phyloP scores from a whole-genome alignment of 257 asterid species.

The Solanum paucissectum region DNA sequence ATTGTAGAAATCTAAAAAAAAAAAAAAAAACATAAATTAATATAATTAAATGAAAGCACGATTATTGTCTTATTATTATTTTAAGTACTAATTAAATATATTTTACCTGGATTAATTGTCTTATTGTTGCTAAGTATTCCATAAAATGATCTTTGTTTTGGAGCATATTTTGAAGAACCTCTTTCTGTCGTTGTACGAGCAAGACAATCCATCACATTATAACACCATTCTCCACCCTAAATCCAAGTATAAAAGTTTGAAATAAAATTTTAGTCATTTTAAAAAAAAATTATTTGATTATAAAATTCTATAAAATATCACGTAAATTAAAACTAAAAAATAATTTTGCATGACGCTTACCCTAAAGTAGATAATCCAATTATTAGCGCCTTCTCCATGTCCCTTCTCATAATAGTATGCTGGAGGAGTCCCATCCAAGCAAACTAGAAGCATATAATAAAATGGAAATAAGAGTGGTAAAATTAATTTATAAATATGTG shows the following conservation, averaged over 20 bases:
- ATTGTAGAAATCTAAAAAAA: constrained; percentile 70
- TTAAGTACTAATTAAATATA: background rate
- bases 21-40: background rate
- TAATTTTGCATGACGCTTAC: background rate
- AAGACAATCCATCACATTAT: background rate
- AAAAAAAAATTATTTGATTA: background rate
- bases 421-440: constrained; percentile 5
- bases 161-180: constrained; percentile 1
- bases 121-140: background rate
- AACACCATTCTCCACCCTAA: constrained; percentile 10
- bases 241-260: background rate
- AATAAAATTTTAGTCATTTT: background rate
- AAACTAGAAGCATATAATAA: background rate
- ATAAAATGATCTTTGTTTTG: background rate
- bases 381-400: background rate
- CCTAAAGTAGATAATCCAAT: constrained; percentile 1
- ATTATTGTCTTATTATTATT: background rate
- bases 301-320: background rate
- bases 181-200: background rate
- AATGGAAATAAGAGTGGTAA: background rate
- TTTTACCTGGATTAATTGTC: constrained; percentile 1
- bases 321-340: background rate
- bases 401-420: constrained; percentile 4
- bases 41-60: background rate
- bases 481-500: background rate